These are phyloP conservation scores for Medicago ruthenica DNA, from an alignment of 306 rosid genomes.

Conservation along the genomic window DNA sequence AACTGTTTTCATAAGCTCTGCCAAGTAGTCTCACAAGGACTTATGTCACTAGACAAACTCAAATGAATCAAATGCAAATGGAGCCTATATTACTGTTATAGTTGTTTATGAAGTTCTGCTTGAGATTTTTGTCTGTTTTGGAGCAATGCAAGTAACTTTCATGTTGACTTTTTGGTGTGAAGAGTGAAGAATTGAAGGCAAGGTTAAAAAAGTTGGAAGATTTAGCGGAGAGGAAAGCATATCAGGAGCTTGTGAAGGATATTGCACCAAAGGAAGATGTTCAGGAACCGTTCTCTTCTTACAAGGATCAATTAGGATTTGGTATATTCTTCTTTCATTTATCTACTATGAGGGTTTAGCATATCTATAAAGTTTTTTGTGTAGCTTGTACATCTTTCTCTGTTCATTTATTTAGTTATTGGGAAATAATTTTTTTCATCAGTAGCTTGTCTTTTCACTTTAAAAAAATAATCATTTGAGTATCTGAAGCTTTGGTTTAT, in stretches of 20 bases:
- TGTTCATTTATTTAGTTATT: slow-evolving; percentile 4
- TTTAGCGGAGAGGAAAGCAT: slow-evolving; percentile 80
- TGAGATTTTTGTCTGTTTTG: no score
- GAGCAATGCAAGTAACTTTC: not conserved
- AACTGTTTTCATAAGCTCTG: no score
- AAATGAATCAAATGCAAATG: no score
- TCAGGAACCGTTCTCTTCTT: slow-evolving; percentile 86
- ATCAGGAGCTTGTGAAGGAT: slow-evolving; percentile 86
- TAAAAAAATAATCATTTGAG: not conserved
- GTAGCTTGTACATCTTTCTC: not conserved
- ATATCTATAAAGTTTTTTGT: slow-evolving; percentile 5
- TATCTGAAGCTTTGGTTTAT: not conserved
- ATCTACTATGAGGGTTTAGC: not conserved
- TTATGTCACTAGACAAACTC: no score
- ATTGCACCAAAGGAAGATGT: slow-evolving; percentile 57
- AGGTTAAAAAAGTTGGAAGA: slow-evolving; percentile 73
- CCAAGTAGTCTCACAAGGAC: no score
- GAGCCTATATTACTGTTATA: not conserved
- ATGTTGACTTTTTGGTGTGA: slow-evolving; percentile 26
- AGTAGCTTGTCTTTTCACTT: slow-evolving; percentile 1
- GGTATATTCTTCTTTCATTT: slow-evolving; percentile 53
- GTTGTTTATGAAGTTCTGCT: not conserved
- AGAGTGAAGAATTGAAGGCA: slow-evolving; percentile 88
- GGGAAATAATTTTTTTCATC: slow-evolving; percentile 8
- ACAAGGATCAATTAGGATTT: slow-evolving; percentile 88